Base-by-base conservation (phyloP, 352 stramenopile genomes). In the Blastocystis sp. region DNA sequence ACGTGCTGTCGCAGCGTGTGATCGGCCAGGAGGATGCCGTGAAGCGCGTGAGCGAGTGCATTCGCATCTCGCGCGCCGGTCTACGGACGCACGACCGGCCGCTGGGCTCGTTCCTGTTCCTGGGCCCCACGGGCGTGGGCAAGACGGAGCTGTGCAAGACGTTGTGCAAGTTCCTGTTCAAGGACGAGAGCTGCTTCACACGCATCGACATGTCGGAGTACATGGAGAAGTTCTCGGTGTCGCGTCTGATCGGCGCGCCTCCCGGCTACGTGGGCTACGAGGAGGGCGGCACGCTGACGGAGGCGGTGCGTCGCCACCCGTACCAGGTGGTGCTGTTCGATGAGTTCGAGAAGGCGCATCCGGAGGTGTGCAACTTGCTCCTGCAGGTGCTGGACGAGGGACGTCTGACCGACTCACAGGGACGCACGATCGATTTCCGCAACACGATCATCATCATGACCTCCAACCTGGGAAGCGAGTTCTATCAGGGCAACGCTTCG, bases 361-460 rank as follows among this genome's bases (percentile, higher is more conserved):
- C 89, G 27, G 94, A 97, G 86, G 94, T 98, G 34, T 97, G 94
- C 87, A 97, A 98, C 87, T 90, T 98, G 46, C 90, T 98, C 87
- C 88, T 98, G 1, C 94, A 98, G 88, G 73, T 95, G 24, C 87
- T 95, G 1, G 92, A 95, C 84, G 92, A 96, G 87, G 92, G 94
- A 16, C 91, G 93, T n/a, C 86, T 98, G n/a, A 98, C 95, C 0
- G 94, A 98, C 87, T 94, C 90, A 0, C 94, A 98, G 72, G 94
- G 94, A 27, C 94, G 92, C 40, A 90, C 93, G 7, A 93, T 99
- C 1, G 95, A 97, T 81, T 99, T 99, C 88, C 92, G 94, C 44
- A 98, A 98, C 88, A 96, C 92, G 0, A 94, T 99, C 24, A 91
- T 97, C 84, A 97, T 98, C 67, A 95, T 98, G 69, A 98, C 95